A percentile compares a stretch with the other conserved stretches of the same genome.
These are phyloP conservation scores for Tulasnella sp. DNA, from an alignment of 768 basidiomycete genomes.

Conservation along the genomic window DNA sequence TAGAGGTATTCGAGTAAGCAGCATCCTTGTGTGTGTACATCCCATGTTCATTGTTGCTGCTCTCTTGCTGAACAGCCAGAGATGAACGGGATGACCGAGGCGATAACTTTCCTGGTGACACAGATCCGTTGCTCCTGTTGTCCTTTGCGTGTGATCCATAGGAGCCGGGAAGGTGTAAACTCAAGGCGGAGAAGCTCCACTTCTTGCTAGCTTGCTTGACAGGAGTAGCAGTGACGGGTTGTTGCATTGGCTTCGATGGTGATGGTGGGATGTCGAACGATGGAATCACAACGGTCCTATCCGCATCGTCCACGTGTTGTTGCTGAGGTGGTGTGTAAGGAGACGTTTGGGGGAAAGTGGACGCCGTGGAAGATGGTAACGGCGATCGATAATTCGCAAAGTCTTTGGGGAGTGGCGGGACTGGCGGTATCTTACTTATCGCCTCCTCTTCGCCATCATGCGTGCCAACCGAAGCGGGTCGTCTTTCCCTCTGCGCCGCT, in stretches of 20 bases:
- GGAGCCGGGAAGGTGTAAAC: conserved; percentile 8
- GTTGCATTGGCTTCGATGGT: conserved; percentile 33
- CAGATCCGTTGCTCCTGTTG: neutral
- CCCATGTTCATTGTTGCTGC: neutral
- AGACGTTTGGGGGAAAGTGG: conserved; percentile 31
- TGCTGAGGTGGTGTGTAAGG: conserved; percentile 33
- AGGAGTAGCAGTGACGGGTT: conserved; percentile 20
- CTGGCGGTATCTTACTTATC: conserved; percentile 70
- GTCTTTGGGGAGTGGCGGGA: conserved; percentile 88
- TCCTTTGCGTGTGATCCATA: neutral
- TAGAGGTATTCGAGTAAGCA: neutral
- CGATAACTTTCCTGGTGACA: neutral
- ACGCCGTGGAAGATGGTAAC: conserved; percentile 38
- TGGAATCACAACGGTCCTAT: conserved; percentile 31
- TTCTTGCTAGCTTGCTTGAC: conserved; percentile 49
- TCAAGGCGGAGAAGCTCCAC: conserved; percentile 66
- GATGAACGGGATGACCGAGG: conserved; percentile 10
- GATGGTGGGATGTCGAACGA: conserved; percentile 22
- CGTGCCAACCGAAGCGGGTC: conserved; percentile 42
- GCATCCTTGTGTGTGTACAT: neutral
- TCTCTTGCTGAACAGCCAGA: neutral
- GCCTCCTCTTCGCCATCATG: conserved; percentile 48
- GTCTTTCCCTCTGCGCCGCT: conserved; percentile 54
- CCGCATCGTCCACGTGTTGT: conserved; percentile 35
- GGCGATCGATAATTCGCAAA: conserved; percentile 67